Evolutionary conservation across 1,284 basidiomycete species (phyloP), one percentile per base, ranked within the genome.

Genomic region (Schizophyllum amplum): DNA sequence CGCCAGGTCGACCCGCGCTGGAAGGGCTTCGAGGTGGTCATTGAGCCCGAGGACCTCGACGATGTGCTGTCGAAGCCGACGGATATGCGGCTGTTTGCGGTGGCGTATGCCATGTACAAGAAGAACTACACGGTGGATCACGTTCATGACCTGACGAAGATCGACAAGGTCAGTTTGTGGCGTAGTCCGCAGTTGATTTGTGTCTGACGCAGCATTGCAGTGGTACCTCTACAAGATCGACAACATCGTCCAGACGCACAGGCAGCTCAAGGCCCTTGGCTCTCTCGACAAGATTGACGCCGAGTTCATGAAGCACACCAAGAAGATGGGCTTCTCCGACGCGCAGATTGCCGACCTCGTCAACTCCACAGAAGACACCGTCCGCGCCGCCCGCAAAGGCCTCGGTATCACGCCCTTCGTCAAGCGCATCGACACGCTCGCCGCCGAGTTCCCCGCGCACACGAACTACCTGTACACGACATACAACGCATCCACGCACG

Each of bases 391-490:
- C 69, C 88, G 96, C 65, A 98, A 98, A 75, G 81, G 85, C 4
- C 77, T 91, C 60, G 85, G 87, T 54, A 84, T 99, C 66, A 97
- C 90, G 17, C 97, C 97, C 51, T 99, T 96, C 73, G 97, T 99
- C 70, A 99, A 99, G 77, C 92, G 95, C 61, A 99, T 99, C 74
- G 97, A 99, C 74, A 99, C 97, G 3, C 86, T 99, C 60, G 97
- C 96, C 26, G 97, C 97, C 62, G 97, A 99, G 74, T 99, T 92
- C 78, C 97, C 97, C 22, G 97, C 97, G 3, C 89, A 97, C 74
- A 99, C 97, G 67, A 99, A 99, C 79, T 99, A 99, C 76, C 88
- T 99, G 60, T 99, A 99, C 77, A 99, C 97, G 47, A 98, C 97
- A 20, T 99, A 99, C 82, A 98, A 99, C 69, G 97, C 95, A 5